Base-by-base conservation (phyloP, 2,329 filamentous ascomycete species). In the Fusarium veterinarium region DNA sequence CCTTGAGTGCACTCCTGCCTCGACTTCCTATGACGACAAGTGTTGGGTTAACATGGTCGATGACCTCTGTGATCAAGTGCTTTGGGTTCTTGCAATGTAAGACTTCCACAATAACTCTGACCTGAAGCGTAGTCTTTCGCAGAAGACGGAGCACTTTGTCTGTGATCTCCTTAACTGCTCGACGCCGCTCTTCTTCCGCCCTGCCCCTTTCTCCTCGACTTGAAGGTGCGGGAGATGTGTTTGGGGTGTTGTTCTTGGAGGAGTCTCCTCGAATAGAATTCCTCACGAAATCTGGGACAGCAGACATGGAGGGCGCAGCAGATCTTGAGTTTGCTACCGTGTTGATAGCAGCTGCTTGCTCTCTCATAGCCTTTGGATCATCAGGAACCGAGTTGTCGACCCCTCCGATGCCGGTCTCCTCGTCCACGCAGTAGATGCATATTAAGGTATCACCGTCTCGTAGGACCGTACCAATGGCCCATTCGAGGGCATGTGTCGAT, bases 21-120 rank as follows among this genome's bases (percentile, higher is more conserved):
- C 96, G 89, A 70, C 95, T 97, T 55, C 96, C 96, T 65, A 98
- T 90, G 74, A 99, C 94, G 25, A 98, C 95, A 67, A 99, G 86
- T 3, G 95, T 98, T 8, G 96, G 96, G 73, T 92, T 93, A 58
- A 98, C 89, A 72, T 94, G 90, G 81, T 99, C 96, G 81, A 99
- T 98, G 84, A 98, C 95, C 85, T 98, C 96, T 1, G 95, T 97
- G 72, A 99, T 95, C 85, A 98, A 88, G 81, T 98, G 95, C 81
- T 96, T 95, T 8, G 96, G 95, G 78, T 93, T 98, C 87, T 98
- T 98, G 91, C 96, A 98, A 83, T 98, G 96, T 74, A 99, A 92
- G 33, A 98, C 95, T 83, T 99, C 96, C 38, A 99, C 92, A 56
- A 97, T 94, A 52, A 98, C 93, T 64, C 95, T 91, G 53, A 98